Evolutionary conservation across 345 rosid species (phyloP), one percentile per base, ranked within the genome.

Genomic region (Salix koriyanagi): DNA sequence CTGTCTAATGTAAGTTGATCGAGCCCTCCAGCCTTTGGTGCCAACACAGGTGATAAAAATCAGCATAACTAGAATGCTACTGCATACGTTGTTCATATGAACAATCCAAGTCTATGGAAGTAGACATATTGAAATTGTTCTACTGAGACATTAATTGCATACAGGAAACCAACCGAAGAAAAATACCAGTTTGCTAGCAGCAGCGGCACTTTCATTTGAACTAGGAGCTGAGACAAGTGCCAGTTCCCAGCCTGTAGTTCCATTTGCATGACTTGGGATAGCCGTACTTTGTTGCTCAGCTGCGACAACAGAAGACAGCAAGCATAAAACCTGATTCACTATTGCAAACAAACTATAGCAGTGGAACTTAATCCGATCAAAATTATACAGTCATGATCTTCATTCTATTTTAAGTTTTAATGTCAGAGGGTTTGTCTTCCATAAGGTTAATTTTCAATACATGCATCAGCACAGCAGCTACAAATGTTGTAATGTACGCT

Each of bases 1-100:
- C 99, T 93, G 87, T 96, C 97, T 48, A 96, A 81, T 64, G 94
- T 96, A 75, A 93, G 93, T 88, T 84, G 88, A 89, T 96, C 99
- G 23, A 96, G 81, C 66, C 99, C 99, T 84, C 99, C 99, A 48
- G 82, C 98, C 99, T 96, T 82, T 74, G 46, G 37, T 75, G 69
- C 42, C 2, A 77, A 77, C 66, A 23, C 64, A 83, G 4, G 32
- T 34, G 39, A 25, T 12, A 79, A 73, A 25, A 54, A 61, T 64
- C 61, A 66, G 74, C 68, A 42, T 3, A 36, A 28, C 32, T 32
- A 69, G 75, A 48, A 69, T 32, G 30, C 23, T 41, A 54, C 32
- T 25, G n/a, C 65, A 32, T 36, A 19, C 14, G 25, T 34, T 50
- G 65, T 67, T 26, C 65, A 66, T 28, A 30, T 58, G 41, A 41